A percentile compares a stretch with the other conserved stretches of the same genome.
These are phyloP conservation scores for Myxozyma kluyveri DNA, from an alignment of 805 yeast species.

Conservation along the genomic window DNA sequence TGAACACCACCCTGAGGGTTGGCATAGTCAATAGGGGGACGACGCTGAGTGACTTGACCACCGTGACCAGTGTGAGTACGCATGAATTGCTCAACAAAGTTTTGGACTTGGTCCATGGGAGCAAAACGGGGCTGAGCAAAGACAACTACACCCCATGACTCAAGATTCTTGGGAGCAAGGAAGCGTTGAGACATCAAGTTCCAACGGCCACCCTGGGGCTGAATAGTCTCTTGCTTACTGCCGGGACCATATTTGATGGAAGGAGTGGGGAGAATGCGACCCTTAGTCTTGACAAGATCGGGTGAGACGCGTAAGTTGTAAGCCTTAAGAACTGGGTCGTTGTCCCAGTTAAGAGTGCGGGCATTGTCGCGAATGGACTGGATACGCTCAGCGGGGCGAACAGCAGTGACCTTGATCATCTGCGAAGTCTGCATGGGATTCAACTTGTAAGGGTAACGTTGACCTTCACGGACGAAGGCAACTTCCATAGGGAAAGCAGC, in stretches of 20 bases:
- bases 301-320: conserved; percentile 16
- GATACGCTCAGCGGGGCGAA: conserved; percentile 36
- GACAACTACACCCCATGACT: conserved; percentile 25
- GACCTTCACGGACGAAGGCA: conserved; percentile 36
- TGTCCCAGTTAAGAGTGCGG: conserved; percentile 12
- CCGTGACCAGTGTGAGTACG: conserved; percentile 17
- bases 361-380: conserved; percentile 36
- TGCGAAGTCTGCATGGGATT: conserved; percentile 34
- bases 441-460: conserved; percentile 36
- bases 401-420: conserved; percentile 36
- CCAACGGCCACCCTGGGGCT: conserved; percentile 27
- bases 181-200: conserved; percentile 27
- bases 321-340: conserved; percentile 20
- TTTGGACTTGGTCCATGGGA: conserved; percentile 15
- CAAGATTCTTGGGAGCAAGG: conserved; percentile 11
- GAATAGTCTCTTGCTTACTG: conserved; percentile 6
- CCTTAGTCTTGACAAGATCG: conserved; percentile 35
- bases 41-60: conserved; percentile 5
- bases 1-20: conserved; percentile 10
- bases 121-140: conserved; percentile 8
- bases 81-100: conserved; percentile 14
- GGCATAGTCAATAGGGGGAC: conserved; percentile 21
- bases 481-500: conserved; percentile 36
- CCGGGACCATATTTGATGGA: conserved; percentile 29
- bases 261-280: conserved; percentile 34